A percentile compares a stretch with the other conserved stretches of the same genome.
These are phyloP conservation scores for Colletotrichum acutatum DNA, from an alignment of 2,329 filamentous ascomycete species.

Conservation along the genomic window DNA sequence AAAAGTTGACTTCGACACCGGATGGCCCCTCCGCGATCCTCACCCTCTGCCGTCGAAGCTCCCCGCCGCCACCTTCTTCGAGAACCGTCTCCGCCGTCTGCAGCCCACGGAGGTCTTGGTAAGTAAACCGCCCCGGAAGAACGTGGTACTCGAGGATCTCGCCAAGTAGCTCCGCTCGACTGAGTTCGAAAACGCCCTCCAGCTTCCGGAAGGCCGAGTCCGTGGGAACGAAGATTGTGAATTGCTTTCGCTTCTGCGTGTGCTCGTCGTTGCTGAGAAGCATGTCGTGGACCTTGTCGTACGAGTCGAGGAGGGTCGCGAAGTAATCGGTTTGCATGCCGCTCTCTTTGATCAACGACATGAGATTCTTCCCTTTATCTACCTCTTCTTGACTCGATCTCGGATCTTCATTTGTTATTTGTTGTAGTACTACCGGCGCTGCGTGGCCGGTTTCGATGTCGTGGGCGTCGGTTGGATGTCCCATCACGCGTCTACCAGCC, in stretches of 20 bases:
- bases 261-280: neutral
- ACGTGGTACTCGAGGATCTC: slow-evolving; percentile 42
- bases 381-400: neutral
- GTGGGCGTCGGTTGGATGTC: neutral
- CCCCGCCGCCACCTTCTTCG: neutral
- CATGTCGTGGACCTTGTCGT: neutral
- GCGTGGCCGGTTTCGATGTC: neutral
- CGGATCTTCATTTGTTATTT: neutral
- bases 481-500: neutral
- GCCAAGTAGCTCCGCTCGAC: slow-evolving; percentile 50
- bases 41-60: neutral
- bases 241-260: neutral
- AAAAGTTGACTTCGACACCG: slow-evolving; percentile 4
- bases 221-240: slow-evolving; percentile 15
- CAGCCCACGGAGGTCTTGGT: neutral
- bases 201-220: slow-evolving; percentile 14
- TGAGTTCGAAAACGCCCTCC: neutral
- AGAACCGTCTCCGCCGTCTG: neutral
- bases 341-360: neutral
- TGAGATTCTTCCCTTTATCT: neutral
- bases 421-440: no score
- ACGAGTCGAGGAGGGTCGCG: neutral
- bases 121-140: neutral
- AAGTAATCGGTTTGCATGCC: neutral
- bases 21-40: neutral